phyloP scores from a whole-genome alignment of 2,329 filamentous ascomycete genomes.

The Ophiocordyceps polyrhachis-furcata region DNA sequence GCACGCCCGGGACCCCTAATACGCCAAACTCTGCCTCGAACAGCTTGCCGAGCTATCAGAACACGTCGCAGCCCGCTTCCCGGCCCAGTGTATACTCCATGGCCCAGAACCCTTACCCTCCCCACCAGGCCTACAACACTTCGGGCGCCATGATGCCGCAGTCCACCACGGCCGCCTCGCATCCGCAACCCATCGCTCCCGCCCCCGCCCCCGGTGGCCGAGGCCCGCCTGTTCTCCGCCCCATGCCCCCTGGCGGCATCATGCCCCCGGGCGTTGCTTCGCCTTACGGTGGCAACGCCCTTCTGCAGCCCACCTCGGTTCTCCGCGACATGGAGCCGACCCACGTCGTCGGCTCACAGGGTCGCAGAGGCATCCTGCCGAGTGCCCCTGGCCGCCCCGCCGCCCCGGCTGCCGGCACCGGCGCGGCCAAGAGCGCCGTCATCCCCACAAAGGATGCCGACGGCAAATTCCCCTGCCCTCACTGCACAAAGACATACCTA shows the following conservation, averaged over 20 bases:
- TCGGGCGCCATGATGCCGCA: slow-evolving; percentile 47
- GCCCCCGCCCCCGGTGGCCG: slow-evolving; percentile 42
- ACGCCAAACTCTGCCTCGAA: slow-evolving; percentile 35
- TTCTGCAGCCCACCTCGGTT: slow-evolving; percentile 38
- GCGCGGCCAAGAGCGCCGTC: slow-evolving; percentile 55
- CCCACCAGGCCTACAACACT: slow-evolving; percentile 33
- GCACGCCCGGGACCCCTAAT: slow-evolving; percentile 43
- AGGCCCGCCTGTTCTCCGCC: slow-evolving; percentile 41
- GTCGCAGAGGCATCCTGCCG: slow-evolving; percentile 75
- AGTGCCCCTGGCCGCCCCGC: slow-evolving; percentile 75
- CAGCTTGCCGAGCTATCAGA: slow-evolving; percentile 34
- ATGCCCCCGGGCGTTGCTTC: slow-evolving; percentile 38
- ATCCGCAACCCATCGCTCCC: slow-evolving; percentile 59
- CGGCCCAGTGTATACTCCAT: slow-evolving; percentile 34
- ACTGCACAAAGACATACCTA: slow-evolving; percentile 95
- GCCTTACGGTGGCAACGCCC: slow-evolving; percentile 39
- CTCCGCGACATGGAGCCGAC: slow-evolving; percentile 51
- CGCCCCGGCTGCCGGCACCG: slow-evolving; percentile 51
- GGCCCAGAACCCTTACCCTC: slow-evolving; percentile 34
- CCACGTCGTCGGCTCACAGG: slow-evolving; percentile 89
- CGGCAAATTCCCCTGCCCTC: slow-evolving; percentile 93
- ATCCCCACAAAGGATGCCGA: slow-evolving; percentile 92
- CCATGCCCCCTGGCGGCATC: slow-evolving; percentile 51
- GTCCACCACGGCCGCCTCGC: slow-evolving; percentile 44
- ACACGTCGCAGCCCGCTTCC: slow-evolving; percentile 26